Evolutionary conservation across 352 stramenopile species (phyloP), one percentile per base, ranked within the genome.

Genomic region (Globisporangium spinosum): DNA sequence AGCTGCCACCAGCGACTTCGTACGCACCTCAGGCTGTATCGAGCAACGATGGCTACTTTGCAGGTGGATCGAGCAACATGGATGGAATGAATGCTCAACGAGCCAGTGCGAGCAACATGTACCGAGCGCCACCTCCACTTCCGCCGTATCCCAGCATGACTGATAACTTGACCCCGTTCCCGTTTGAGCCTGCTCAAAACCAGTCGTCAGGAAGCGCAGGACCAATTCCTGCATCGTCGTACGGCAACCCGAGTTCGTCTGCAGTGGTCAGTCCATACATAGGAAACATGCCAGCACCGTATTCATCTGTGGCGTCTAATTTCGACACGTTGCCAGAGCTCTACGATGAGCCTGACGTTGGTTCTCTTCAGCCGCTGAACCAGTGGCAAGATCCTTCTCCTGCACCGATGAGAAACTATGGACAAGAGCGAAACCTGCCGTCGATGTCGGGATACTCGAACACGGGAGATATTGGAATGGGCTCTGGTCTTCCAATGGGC

Each of bases 141-240:
- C n/a, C 59, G 2, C 58, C 34, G 22, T 65, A 65, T 22, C 23
- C 56, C 32, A 69, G 54, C n/a, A 55, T 57, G 15, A n/a, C 56
- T 17, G 63, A 79, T 17, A 72, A 43, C 20, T 64, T 83, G 47
- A 71, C 67, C 64, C 63, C 68, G 49, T 80, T 80, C 43, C 71
- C 78, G 2, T 83, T 75, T 47, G 67, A 72, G 6, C 55, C 76
- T 40, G 54, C 68, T 49, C 71, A 64, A n/a, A 75, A 51, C 55
- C 69, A 83, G 51, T 27, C 53, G 22, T 47, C 67, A 17, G 67
- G 35, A 75, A 69, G 47, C 40, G 20, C 32, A 62, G 56, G 56
- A 22, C n/a, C 10, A 35, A 49, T 62, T 62, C 32, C 54, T 10
- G 54, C 64, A 25, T 58, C 75, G n/a, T 68, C 75, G 43, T 82